Evolutionary conservation across 331 rosid genomes (phyloP), one percentile per base, ranked within the genome.

Genomic region (Phaseolus coccineus): DNA sequence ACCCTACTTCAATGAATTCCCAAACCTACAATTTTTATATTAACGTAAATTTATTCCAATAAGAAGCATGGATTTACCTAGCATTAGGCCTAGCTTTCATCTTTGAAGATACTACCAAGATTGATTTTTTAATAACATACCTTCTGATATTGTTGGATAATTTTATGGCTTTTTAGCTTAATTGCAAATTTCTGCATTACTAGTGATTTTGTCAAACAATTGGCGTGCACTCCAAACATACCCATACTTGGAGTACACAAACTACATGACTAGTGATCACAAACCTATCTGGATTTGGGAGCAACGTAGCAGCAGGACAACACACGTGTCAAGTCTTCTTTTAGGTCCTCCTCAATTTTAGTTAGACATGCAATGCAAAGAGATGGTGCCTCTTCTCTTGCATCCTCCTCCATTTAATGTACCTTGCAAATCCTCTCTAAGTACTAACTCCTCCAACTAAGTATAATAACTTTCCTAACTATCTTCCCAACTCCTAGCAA

Each of bases 41-140:
- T 19, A 61, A 25, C 73, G 59, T 79, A 19, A 11, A 80, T 39
- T 62, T 71, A 30, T 44, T 68, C 47, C 58, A 74, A 72, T 39
- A 50, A 56, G 46, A 77, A 77, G 78, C 35, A 61, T 22, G 39
- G 28, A 27, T 51, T 57, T 4, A 58, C 35, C 22, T 13, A 61
- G 37, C 4, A 6, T 61, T 61, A 30, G 68, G 68, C 24, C 24
- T 15, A 31, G 16, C 42, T 31, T 61, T 31, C 31, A 59, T 28
- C n/a, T 61, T 61, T 5, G 16, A 61, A 61, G 12, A 15, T 15
- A 61, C 22, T 61, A 12, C n/a, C 4, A 58, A 27, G 39, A 30
- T 61, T 1, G 28, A 58, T 11, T 59, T 35, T 44, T 9, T 4
- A 14, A 61, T 30, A 61, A 2, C 13, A 14, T 5, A 31, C 11